Base-by-base conservation (phyloP, 306 rosid species). In the Carpinus viminea region DNA sequence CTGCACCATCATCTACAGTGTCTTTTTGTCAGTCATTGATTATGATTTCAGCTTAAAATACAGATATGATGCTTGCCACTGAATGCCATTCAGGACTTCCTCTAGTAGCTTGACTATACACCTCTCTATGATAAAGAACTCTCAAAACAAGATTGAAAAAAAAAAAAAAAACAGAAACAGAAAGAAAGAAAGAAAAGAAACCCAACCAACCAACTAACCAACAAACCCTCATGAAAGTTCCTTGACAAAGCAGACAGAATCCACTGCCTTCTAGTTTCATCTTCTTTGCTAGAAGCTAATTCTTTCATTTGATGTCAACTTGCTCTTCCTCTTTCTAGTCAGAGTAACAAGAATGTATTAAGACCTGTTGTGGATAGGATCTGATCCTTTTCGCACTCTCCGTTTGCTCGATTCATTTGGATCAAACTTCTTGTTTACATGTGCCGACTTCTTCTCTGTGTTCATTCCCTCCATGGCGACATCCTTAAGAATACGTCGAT, bases 351-450 rank as follows among this genome's bases (percentile, higher is more conserved):
- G 62, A 41, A 62, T 79, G 31, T 51, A 70, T 84, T 78, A 93
- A 78, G 76, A 68, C 87, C 86, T 88, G 83, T 95, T 95, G 87
- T 95, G 99, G 84, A 93, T 95, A 83, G 99, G 99, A 89, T 95
- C 98, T 18, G 99, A 83, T 54, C 99, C 99, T 85, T 76, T 83
- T 88, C 90, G 76, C 73, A 95, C 98, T 78, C 82, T 85, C 88
- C 98, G 79, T 82, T 95, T 88, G 91, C 89, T 93, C 8, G 98
- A 89, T 62, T 84, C 84, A 83, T 93, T 91, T 73, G 90, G 90
- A 83, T 93, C 97, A 64, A 88, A 72, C 76, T 81, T 79, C 26
- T 65, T 85, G 71, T 74, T 87, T 62, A 2, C 76, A 31, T 78
- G 83, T 51, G 80, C 79, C 20, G 92, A 74, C 68, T 76, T 89